Evolutionary conservation across 495 filamentous ascomycete species (phyloP).

Genomic region (Parathielavia appendiculata): DNA sequence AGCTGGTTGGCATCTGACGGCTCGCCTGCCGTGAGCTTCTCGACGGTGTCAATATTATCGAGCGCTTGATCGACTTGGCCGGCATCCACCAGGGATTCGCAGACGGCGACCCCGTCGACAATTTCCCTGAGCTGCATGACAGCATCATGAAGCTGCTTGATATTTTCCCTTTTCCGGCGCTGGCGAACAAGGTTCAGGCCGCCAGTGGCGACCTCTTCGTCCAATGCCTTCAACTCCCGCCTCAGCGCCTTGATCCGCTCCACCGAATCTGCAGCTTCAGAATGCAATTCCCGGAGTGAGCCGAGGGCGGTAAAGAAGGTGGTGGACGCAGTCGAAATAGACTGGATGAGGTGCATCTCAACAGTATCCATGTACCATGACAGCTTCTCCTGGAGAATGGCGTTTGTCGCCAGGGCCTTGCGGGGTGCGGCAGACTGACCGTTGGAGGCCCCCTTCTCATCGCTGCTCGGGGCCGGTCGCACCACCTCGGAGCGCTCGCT

Average conservation of each 20-base stretch:
- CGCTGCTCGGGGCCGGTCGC: constrained; percentile 53
- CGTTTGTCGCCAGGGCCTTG: constrained; percentile 91
- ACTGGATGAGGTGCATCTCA: constrained; percentile 93
- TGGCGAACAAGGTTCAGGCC: constrained; percentile 83
- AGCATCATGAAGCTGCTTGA: constrained; percentile 74
- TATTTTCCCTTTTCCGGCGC: constrained; percentile 74
- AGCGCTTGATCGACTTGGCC: constrained; percentile 77
- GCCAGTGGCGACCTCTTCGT: constrained; percentile 79
- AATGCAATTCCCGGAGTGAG: constrained; percentile 81
- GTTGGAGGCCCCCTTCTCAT: constrained; percentile 55
- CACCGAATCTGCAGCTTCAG: constrained; percentile 88
- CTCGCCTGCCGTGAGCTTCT: constrained; percentile 71
- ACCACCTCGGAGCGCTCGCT: constrained; percentile 94
- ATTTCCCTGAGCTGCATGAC: constrained; percentile 77
- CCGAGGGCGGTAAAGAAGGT: constrained; percentile 96
- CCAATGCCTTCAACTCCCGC: constrained; percentile 70
- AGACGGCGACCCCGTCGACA: constrained; percentile 66
- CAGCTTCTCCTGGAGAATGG: constrained; percentile 97
- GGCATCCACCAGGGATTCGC: constrained; percentile 73
- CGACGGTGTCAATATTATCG: constrained; percentile 66
- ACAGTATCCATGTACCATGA: constrained; percentile 99
- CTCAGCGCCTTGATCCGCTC: constrained; percentile 76
- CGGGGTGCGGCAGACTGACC: constrained; percentile 60
- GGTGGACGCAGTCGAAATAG: constrained; percentile 88
- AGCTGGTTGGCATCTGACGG: constrained; percentile 23